Percentiles rank a stretch among this genome's conserved stretches.
Evolutionary conservation across 805 yeast genomes (phyloP).

Genomic region (Lipomyces japonicus): DNA sequence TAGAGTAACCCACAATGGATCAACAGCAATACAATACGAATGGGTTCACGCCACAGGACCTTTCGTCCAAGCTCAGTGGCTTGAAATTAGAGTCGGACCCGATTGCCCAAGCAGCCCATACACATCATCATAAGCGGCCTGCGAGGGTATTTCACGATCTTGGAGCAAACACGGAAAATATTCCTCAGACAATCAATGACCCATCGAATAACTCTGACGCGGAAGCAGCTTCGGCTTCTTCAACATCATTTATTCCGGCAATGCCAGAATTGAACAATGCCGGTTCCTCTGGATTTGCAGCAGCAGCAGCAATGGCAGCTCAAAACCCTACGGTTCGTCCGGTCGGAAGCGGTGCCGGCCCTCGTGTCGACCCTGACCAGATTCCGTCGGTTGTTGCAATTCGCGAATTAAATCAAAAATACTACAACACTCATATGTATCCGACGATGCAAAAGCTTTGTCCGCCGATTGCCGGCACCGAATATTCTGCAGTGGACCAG

Average conservation of each 20-base stretch:
- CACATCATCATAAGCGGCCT: conserved; percentile 19
- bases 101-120: conserved; percentile 10
- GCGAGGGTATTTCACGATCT: conserved; percentile 23
- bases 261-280: conserved; percentile 2
- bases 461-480: conserved; percentile 80
- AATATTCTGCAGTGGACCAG: conserved; percentile 68
- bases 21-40: conserved; percentile 10
- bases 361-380: conserved; percentile 27
- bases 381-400: conserved; percentile 42
- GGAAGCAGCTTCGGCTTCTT: conserved; percentile 1
- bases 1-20: no score
- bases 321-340: conserved; percentile 13
- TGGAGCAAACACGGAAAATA: conserved; percentile 13
- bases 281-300: conserved; percentile 3
- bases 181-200: neutral
- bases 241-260: conserved; percentile 8
- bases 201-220: neutral
- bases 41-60: conserved; percentile 12
- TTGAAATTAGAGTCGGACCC: conserved; percentile 5
- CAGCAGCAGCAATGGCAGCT: conserved; percentile 14
- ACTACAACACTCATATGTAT: conserved; percentile 47
- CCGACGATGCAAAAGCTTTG: conserved; percentile 70
- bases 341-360: conserved; percentile 11
- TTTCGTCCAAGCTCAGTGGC: conserved; percentile 9
- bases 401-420: conserved; percentile 36